Percentiles rank a stretch among this genome's conserved stretches.
Conservation (phyloP, 345 rosid species). For the Pistacia integerrima region DNA sequence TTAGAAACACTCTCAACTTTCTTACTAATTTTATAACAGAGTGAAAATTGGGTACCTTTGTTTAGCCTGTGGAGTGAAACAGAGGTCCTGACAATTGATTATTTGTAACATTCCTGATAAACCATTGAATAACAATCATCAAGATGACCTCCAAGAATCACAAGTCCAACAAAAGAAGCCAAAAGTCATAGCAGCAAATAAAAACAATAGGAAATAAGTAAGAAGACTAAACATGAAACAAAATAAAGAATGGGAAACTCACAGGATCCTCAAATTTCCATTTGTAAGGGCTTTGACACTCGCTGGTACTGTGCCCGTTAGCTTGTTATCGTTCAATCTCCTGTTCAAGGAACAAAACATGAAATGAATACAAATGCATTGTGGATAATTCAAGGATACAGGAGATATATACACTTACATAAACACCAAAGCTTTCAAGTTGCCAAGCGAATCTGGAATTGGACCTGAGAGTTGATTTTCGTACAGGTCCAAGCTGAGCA, state of each 20-base stretch:
- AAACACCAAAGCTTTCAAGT: conserved; percentile 31
- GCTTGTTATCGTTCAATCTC: conserved; percentile 42
- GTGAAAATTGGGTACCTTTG: conserved; percentile 19
- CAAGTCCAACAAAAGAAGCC: too few species aligned
- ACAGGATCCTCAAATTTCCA: conserved; percentile 39
- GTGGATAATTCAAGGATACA: not conserved
- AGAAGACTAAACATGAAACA: not conserved
- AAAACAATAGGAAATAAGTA: too few species aligned
- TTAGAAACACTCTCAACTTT: not conserved
- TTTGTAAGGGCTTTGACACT: conserved; percentile 26
- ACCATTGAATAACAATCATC: not conserved
- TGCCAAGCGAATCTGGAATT: conserved; percentile 46
- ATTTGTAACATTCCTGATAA: conserved; percentile 46
- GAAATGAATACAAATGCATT: not conserved
- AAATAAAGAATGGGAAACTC: conserved; percentile 21
- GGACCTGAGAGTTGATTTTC: conserved; percentile 37
- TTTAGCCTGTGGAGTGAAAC: conserved; percentile 16
- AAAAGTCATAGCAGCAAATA: too few species aligned
- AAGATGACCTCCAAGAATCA: not conserved
- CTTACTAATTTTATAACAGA: not conserved
- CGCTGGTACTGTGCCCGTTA: conserved; percentile 41
- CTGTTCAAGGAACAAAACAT: conserved; percentile 20
- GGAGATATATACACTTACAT: conserved; percentile 26
- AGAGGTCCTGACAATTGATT: conserved; percentile 35
- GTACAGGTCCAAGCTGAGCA: conserved; percentile 42